Evolutionary conservation across 1,284 basidiomycete species (phyloP), one percentile per base, ranked within the genome.

Genomic region (Pyrrhoderma lamaoense): DNA sequence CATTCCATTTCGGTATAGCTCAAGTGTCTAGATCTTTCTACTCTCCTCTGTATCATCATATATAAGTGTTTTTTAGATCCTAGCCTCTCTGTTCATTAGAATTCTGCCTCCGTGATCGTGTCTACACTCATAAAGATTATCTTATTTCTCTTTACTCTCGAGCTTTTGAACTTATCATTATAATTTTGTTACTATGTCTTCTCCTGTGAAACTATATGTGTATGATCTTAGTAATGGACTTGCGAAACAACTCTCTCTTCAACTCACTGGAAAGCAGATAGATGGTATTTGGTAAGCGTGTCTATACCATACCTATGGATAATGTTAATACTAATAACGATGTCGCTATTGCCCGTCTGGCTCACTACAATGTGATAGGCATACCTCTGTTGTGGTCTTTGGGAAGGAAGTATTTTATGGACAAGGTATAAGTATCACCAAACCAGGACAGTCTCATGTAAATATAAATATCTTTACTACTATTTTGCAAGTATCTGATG

Each of bases 191-290:
- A 22, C 38, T 5, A 56, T 56, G 54, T 19, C 43, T 18, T 64
- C 66, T 27, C 67, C 71, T 37, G 85, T 89, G 22, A 70, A 87
- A 60, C 77, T 96, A 36, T 93, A 93, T 62, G 82, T 95, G 0
- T 96, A 96, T 66, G 93, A 96, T 64, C 81, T 94, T 51, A 92
- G 82, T 63, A 81, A 85, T 64, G 92, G 92, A 42, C 73, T 94
- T 60, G 92, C 90, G 2, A 75, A 76, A 53, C 76, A 80, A 54
- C 70, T 94, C 48, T 92, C 89, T 8, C 66, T 76, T 39, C 82
- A 87, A 61, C 72, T 95, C 46, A 89, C 85, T 0, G 93, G 93
- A 2, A 80, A 78, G 48, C 89, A 92, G 64, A 89, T 93, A 51
- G 88, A 93, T 57, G 91, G 91, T 0, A 82, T 93, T 50, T 94